Conservation (phyloP, 108 stramenopile genomes). For the Cyclotella distinguenda region DNA sequence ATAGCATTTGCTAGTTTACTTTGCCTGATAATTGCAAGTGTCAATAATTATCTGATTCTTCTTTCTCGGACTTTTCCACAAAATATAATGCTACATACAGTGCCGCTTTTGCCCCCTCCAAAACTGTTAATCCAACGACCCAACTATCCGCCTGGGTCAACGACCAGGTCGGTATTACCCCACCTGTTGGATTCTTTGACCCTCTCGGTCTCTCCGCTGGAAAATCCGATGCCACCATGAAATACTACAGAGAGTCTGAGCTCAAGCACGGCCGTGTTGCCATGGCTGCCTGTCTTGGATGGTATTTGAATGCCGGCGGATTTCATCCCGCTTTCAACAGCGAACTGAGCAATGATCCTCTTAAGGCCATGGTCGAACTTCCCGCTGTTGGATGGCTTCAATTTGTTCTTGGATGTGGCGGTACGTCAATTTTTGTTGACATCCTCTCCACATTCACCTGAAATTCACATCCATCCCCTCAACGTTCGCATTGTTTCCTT, state of each 20-base stretch:
- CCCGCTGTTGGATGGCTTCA: constrained; percentile 87
- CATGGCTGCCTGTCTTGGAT: constrained; percentile 96
- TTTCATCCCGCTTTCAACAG: constrained; percentile 89
- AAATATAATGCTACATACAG: constrained; percentile 18
- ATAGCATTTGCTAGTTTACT: too few species aligned
- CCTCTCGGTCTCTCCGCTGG: constrained; percentile 82
- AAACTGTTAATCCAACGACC: constrained; percentile 31
- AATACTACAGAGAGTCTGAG: constrained; percentile 91
- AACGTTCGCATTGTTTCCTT: not conserved
- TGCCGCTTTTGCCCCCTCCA: constrained; percentile 77
- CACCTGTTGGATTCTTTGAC: constrained; percentile 89
- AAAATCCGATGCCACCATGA: constrained; percentile 78
- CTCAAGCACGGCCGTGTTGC: constrained; percentile 96
- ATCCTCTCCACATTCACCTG: not conserved
- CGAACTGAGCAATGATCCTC: constrained; percentile 72
- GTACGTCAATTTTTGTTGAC: not conserved
- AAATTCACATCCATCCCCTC: not conserved
- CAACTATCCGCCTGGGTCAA: constrained; percentile 71
- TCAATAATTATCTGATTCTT: not conserved
- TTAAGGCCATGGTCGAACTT: constrained; percentile 83
- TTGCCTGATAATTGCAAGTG: not conserved
- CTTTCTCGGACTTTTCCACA: not conserved
- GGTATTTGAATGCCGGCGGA: constrained; percentile 88
- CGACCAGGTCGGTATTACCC: constrained; percentile 76
- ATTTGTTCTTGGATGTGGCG: constrained; percentile 87